A percentile compares a stretch with the other conserved stretches of the same genome.
Conservation (phyloP, 768 basidiomycete species). For the Lanmaoa pseudosensibilis region DNA sequence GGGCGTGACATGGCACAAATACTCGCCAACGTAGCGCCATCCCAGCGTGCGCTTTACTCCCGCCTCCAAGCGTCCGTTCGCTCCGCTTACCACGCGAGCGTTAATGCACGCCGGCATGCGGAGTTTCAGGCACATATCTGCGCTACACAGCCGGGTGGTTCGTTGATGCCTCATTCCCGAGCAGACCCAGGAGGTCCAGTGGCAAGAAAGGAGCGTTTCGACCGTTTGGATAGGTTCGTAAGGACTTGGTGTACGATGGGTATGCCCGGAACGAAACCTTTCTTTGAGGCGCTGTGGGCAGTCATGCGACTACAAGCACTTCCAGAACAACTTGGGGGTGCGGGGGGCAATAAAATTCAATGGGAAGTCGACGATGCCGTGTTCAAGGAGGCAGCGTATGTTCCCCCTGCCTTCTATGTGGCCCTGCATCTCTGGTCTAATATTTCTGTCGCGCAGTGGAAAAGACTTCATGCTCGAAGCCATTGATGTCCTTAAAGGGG, state of each 20-base stretch:
- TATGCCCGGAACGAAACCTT: slow-evolving; percentile 88
- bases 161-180: slow-evolving; percentile 72
- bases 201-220: slow-evolving; percentile 77
- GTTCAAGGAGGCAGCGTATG: slow-evolving; percentile 92
- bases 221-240: slow-evolving; percentile 73
- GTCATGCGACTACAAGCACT: slow-evolving; percentile 79
- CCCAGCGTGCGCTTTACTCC: slow-evolving; percentile 84
- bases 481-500: slow-evolving; percentile 87
- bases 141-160: slow-evolving; percentile 77
- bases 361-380: slow-evolving; percentile 96
- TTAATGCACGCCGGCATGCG: slow-evolving; percentile 72
- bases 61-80: slow-evolving; percentile 85
- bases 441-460: slow-evolving; percentile 53
- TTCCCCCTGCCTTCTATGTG: slow-evolving; percentile 21
- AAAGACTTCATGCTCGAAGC: slow-evolving; percentile 95
- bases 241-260: slow-evolving; percentile 82
- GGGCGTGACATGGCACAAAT: slow-evolving; percentile 82
- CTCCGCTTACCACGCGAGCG: slow-evolving; percentile 78
- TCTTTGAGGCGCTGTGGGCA: slow-evolving; percentile 67
- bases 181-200: slow-evolving; percentile 58
- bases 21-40: slow-evolving; percentile 73
- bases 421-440: slow-evolving; percentile 10
- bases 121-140: slow-evolving; percentile 85
- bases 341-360: slow-evolving; percentile 67
- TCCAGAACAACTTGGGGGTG: slow-evolving; percentile 78